Evolutionary conservation across 2,329 filamentous ascomycete genomes (phyloP), one percentile per base, ranked within the genome.

Genomic region (Sarocladium oryzae): DNA sequence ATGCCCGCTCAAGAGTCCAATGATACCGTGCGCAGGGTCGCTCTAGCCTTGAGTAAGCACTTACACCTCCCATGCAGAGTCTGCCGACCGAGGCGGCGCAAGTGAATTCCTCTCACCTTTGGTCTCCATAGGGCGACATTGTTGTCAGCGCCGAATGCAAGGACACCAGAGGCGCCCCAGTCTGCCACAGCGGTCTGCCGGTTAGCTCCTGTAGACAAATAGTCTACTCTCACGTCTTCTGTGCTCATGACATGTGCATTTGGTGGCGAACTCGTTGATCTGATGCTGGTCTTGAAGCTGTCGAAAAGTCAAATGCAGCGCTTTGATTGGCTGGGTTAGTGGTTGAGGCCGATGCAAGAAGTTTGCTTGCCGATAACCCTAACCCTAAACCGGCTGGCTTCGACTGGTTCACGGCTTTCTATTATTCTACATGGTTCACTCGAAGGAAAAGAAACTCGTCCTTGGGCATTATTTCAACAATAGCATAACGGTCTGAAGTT

Each of bases 81-180:
- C 16, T 8, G 20, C 20, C 8, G 16, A 8, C 6, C 16, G 10
- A 9, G 6, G 6, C 35, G 35, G n/a, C 6, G 35, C 6, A 7
- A 33, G 38, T n/a, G 13, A 32, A 41, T 53, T n/a, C n/a, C n/a
- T 71, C 83, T 69, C 75, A 91, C 88, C 64, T 77, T 68, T 52
- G 90, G 90, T 63, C 83, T 76, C 93, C 93, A 99, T 36, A 97
- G 65, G 38, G 90, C 92, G 59, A 99, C 79, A 69, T 93, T 93
- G 59, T 85, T 84, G 68, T 95, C 89, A 8, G 91, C 86, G 28
- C 93, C 93, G 71, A 89, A 99, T 26, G 90, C 93, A 51, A 99
- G 75, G 40, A 90, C 65, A 9, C 86, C 88, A 56, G 77, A 71
- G 18, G 70, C 63, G 63, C 87, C 83, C 93, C 93, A 99, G 70